Percentiles rank a stretch among this genome's conserved stretches.
Conservation (phyloP, 2,329 filamentous ascomycete species). For the Epichloe sp. region DNA sequence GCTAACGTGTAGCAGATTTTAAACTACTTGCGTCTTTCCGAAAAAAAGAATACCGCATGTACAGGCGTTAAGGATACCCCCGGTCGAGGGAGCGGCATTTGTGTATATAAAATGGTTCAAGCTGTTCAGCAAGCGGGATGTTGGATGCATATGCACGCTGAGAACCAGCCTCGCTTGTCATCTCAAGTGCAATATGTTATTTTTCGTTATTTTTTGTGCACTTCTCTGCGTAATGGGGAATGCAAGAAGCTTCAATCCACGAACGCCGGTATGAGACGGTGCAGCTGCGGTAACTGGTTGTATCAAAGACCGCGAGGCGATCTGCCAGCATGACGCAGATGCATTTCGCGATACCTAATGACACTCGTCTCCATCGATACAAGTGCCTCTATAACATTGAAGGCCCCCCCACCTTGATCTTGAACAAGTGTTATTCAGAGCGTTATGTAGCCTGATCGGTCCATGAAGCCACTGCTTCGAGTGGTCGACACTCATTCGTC, state of each 20-base stretch:
- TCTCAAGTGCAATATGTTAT: not conserved
- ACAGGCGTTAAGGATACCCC: constrained; percentile 3
- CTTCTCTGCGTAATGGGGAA: not conserved
- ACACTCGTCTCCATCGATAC: not conserved
- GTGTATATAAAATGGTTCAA: not conserved
- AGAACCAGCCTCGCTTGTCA: too few species aligned
- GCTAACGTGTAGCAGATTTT: constrained; percentile 20
- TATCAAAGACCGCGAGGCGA: not conserved
- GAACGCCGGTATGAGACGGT: not conserved
- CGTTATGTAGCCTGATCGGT: not conserved
- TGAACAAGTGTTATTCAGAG: not conserved
- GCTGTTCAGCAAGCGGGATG: not conserved
- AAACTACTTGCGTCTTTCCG: constrained; percentile 8
- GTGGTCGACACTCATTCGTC: not conserved
- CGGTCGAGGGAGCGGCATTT: not conserved
- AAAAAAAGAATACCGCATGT: not conserved
- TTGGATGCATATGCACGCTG: not conserved
- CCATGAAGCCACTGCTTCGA: not conserved
- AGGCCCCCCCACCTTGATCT: not conserved
- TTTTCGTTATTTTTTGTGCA: not conserved
- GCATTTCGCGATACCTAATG: not conserved
- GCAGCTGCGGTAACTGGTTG: not conserved
- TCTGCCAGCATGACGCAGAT: not conserved
- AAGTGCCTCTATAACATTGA: not conserved
- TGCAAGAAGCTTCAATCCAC: not conserved